A percentile compares a stretch with the other conserved stretches of the same genome.
Conservation (phyloP, 805 yeast genomes). For the Ogataea nakhonphanomensis region DNA sequence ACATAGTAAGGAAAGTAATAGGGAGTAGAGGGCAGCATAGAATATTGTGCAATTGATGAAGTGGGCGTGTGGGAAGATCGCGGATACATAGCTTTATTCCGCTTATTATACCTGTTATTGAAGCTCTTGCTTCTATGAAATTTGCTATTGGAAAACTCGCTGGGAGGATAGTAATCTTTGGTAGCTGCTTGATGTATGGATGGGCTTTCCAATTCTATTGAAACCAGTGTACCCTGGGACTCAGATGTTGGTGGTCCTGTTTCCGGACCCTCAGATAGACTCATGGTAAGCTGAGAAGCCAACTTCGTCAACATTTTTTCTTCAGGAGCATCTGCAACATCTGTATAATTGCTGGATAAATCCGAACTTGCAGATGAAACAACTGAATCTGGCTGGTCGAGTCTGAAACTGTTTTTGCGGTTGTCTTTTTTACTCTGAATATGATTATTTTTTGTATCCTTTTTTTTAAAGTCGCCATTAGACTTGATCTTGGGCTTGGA, state of each 20-base stretch:
- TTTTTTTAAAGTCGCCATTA: conserved; percentile 5
- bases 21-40: conserved; percentile 15
- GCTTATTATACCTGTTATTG: conserved; percentile 11
- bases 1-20: conserved; percentile 21
- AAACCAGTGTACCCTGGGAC: conserved; percentile 10
- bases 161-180: conserved; percentile 1
- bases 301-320: conserved; percentile 7
- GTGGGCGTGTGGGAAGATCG: conserved; percentile 8
- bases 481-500: conserved; percentile 5
- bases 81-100: conserved; percentile 10
- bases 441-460: conserved; percentile 6
- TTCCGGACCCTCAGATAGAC: conserved; percentile 4
- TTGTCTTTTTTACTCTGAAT: neutral
- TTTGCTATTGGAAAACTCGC: conserved; percentile 4
- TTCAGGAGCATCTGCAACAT: conserved; percentile 13
- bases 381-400: conserved; percentile 5
- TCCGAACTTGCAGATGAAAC: too few relatives aligned
- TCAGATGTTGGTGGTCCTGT: conserved; percentile 16
- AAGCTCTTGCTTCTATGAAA: conserved; percentile 10
- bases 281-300: conserved; percentile 6
- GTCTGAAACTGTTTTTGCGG: conserved; percentile 4
- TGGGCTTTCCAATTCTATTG: neutral
- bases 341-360: neutral
- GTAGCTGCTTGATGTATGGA: neutral
- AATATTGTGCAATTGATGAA: conserved; percentile 16